phyloP scores from a whole-genome alignment of 352 stramenopile species.

The Phytophthora meadii region DNA sequence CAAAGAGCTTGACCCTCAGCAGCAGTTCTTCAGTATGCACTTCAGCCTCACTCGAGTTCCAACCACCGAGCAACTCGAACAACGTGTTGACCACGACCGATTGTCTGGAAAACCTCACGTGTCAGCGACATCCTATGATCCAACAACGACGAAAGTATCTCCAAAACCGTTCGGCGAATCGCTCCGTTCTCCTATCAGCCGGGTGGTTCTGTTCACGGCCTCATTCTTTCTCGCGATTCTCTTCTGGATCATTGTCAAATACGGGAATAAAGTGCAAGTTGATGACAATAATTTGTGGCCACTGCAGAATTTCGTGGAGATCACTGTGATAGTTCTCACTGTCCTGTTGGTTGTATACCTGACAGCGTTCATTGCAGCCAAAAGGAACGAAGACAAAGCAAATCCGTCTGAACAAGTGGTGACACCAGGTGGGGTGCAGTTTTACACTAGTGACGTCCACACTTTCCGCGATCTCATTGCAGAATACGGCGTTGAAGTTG shows the following conservation, averaged over 20 bases:
- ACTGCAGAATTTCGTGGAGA: conserved; percentile 55
- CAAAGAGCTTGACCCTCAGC: conserved; percentile 36
- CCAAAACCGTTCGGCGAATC: conserved; percentile 40
- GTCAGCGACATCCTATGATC: conserved; percentile 15
- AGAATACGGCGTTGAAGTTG: conserved; percentile 31
- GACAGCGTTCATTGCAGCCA: conserved; percentile 15
- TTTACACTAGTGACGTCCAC: conserved; percentile 18
- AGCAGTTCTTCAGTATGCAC: conserved; percentile 30
- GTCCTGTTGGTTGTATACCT: conserved; percentile 20
- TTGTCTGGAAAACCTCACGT: conserved; percentile 15
- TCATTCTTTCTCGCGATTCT: conserved; percentile 34
- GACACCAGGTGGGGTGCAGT: conserved; percentile 8
- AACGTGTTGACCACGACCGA: conserved; percentile 31
- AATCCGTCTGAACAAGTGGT: conserved; percentile 1
- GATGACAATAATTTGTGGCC: conserved; percentile 43
- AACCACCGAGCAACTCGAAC: conserved; percentile 19
- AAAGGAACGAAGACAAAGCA: conserved; percentile 7
- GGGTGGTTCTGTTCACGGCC: conserved; percentile 28
- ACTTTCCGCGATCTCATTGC: conserved; percentile 26
- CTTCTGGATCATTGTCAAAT: conserved; percentile 36
- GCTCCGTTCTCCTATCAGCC: conserved; percentile 25
- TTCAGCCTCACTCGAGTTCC: conserved; percentile 43
- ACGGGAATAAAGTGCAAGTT: conserved; percentile 33
- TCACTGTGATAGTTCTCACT: conserved; percentile 12
- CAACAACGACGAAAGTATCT: conserved; percentile 1